Evolutionary conservation across 2,329 filamentous ascomycete genomes (phyloP).

Genomic region (Aspergillus versicolor): DNA sequence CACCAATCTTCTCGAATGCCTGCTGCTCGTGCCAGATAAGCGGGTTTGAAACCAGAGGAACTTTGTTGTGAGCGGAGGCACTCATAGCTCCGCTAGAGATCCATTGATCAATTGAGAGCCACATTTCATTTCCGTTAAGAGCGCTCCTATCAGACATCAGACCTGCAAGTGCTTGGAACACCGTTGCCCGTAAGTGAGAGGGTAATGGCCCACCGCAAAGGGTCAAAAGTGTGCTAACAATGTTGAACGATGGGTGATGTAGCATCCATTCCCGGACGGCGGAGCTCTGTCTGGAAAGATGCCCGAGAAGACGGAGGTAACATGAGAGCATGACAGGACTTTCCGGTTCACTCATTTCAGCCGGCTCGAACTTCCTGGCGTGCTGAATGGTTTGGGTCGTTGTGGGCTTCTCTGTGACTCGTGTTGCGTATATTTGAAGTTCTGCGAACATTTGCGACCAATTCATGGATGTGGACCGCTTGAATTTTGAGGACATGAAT

Average conservation of each 20-base stretch:
- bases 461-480: conserved; percentile 79
- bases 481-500: conserved; percentile 72
- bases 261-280: conserved; percentile 73
- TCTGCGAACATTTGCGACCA: conserved; percentile 94
- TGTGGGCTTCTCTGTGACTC: conserved; percentile 70
- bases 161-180: conserved; percentile 74
- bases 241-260: conserved; percentile 63
- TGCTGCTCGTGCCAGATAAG: conserved; percentile 52
- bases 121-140: conserved; percentile 70
- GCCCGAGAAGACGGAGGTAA: conserved; percentile 83
- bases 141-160: conserved; percentile 72
- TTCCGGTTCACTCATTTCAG: conserved; percentile 83
- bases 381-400: conserved; percentile 57
- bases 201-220: conserved; percentile 76
- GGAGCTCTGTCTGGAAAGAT: conserved; percentile 73
- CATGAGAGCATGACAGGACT: conserved; percentile 96
- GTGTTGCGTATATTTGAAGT: conserved; percentile 77
- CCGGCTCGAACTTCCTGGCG: conserved; percentile 60
- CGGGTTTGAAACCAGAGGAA: conserved; percentile 42
- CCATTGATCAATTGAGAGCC: conserved; percentile 78
- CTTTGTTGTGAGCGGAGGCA: conserved; percentile 47
- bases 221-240: conserved; percentile 73
- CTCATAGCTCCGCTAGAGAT: conserved; percentile 56
- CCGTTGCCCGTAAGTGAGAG: conserved; percentile 74
- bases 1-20: conserved; percentile 71